These are phyloP conservation scores for Boletus sp. DNA, from an alignment of 768 basidiomycete species.

Conservation along the genomic window DNA sequence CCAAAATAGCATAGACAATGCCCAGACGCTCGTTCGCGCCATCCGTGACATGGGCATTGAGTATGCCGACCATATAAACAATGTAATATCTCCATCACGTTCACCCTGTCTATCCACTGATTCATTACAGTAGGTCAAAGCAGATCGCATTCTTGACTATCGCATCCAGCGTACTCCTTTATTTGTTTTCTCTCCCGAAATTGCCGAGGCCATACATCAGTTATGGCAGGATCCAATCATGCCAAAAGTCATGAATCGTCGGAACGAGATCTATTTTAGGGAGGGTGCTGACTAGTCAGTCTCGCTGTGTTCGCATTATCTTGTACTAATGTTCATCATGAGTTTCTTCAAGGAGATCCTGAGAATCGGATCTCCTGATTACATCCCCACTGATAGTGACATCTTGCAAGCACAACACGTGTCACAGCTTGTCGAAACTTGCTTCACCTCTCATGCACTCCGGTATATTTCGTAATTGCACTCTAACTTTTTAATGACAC, in stretches of 20 bases:
- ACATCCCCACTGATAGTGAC: neutral
- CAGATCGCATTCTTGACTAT: neutral
- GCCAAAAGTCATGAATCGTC: neutral
- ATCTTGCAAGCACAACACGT: neutral
- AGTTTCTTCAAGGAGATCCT: slow-evolving; percentile 1
- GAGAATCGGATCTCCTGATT: slow-evolving; percentile 1
- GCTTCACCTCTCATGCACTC: neutral
- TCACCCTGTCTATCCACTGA: neutral
- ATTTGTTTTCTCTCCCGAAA: neutral
- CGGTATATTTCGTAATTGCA: neutral
- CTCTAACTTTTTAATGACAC: neutral
- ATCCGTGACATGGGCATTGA: neutral
- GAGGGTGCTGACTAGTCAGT: slow-evolving; percentile 1
- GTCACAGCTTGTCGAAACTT: neutral
- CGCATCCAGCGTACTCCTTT: neutral
- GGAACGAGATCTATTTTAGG: neutral
- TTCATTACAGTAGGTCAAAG: neutral
- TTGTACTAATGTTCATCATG: neutral
- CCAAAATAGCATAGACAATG: neutral
- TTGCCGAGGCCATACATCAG: neutral
- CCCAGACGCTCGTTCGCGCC: neutral
- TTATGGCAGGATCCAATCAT: slow-evolving; percentile 5
- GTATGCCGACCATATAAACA: neutral
- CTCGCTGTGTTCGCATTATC: neutral
- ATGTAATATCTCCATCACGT: neutral